Evolutionary conservation across 805 yeast genomes (phyloP).

Genomic region (Tetrapisispora fleetii): DNA sequence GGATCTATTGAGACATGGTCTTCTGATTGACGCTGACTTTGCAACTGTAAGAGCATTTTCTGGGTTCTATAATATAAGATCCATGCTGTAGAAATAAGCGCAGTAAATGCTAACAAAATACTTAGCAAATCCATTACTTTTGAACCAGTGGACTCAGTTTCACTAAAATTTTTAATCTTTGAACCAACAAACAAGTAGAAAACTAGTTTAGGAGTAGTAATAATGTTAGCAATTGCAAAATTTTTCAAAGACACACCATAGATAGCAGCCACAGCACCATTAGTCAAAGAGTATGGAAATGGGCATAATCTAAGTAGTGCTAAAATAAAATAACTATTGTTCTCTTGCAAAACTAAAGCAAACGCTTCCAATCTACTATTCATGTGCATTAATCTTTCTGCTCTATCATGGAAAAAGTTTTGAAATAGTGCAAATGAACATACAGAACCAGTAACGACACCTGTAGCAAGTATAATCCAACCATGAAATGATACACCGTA

Average conservation of each 20-base stretch:
- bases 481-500: conserved; percentile 70
- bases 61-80: conserved; percentile 50
- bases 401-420: conserved; percentile 44
- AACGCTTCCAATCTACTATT: conserved; percentile 66
- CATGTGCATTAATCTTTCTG: conserved; percentile 47
- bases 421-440: conserved; percentile 64
- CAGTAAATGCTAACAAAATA: conserved; percentile 44
- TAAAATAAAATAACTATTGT: conserved; percentile 55
- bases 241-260: conserved; percentile 58
- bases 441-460: conserved; percentile 65
- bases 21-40: conserved; percentile 4
- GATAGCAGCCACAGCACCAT: conserved; percentile 85
- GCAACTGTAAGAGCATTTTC: conserved; percentile 28
- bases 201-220: conserved; percentile 77
- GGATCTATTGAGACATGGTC: conserved; percentile 6
- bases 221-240: conserved; percentile 58
- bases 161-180: conserved; percentile 60
- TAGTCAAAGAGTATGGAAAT: conserved; percentile 82
- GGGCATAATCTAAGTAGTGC: conserved; percentile 79
- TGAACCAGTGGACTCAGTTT: conserved; percentile 39
- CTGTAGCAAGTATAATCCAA: conserved; percentile 64
- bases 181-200: conserved; percentile 71
- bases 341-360: conserved; percentile 61
- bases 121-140: conserved; percentile 55
- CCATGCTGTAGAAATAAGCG: conserved; percentile 54